These are phyloP conservation scores for Trichoderma polysporum DNA, from an alignment of 2,329 filamentous ascomycete genomes.

Conservation along the genomic window DNA sequence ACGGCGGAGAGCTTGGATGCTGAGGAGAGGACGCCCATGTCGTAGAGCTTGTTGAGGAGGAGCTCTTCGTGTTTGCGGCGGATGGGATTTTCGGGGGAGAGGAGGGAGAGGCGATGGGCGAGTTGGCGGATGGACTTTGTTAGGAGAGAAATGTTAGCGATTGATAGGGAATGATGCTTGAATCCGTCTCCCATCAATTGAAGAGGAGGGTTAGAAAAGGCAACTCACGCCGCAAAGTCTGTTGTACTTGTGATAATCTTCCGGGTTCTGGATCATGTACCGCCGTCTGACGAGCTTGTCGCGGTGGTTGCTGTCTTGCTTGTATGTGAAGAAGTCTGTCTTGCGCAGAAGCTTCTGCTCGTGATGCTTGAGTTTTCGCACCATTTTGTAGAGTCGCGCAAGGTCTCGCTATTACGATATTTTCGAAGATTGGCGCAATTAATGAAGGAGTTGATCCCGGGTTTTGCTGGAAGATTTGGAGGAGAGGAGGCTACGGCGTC, in stretches of 20 bases:
- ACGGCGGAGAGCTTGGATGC: conserved; percentile 79
- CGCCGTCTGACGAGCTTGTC: conserved; percentile 75
- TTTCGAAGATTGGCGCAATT: background rate
- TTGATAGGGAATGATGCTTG: background rate
- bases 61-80: conserved; percentile 83
- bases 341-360: conserved; percentile 92
- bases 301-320: conserved; percentile 82
- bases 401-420: background rate
- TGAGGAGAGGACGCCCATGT: conserved; percentile 81
- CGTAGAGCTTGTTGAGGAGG: conserved; percentile 86
- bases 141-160: conserved; percentile 11
- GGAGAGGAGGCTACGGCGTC: too few relatives aligned
- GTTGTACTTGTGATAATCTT: conserved; percentile 74
- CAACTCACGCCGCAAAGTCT: conserved; percentile 61
- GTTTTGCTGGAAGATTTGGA: background rate
- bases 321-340: conserved; percentile 94
- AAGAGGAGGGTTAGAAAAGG: background rate
- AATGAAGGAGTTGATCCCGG: background rate
- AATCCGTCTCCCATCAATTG: too few relatives aligned
- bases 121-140: conserved; percentile 77
- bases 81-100: conserved; percentile 75
- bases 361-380: conserved; percentile 93
- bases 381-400: conserved; percentile 61
- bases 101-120: conserved; percentile 80
- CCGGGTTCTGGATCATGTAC: conserved; percentile 87